These are phyloP conservation scores for Vinca major DNA, from an alignment of 305 asterid species.

Conservation along the genomic window DNA sequence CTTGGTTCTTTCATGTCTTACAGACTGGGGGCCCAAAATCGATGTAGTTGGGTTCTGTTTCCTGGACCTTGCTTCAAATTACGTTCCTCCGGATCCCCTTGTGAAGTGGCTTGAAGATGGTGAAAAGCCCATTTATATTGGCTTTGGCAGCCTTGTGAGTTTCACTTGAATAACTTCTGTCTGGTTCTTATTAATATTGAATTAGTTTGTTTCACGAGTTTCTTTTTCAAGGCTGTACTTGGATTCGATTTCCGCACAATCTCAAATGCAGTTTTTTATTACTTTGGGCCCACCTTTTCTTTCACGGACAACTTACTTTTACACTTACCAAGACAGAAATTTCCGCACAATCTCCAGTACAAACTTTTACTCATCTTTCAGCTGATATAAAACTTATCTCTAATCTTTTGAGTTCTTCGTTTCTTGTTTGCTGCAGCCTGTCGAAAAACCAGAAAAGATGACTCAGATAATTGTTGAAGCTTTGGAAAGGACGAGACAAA, in stretches of 20 bases:
- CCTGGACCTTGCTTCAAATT: conserved; percentile 81
- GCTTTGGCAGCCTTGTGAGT: conserved; percentile 96
- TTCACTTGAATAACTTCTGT: conserved; percentile 3
- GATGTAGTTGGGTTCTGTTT: conserved; percentile 96
- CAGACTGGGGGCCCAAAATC: conserved; percentile 87
- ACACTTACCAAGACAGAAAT: no score
- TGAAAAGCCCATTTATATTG: conserved; percentile 69
- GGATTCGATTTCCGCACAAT: no score
- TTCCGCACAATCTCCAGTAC: no score
- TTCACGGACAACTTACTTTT: no score
- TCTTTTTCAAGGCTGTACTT: background rate
- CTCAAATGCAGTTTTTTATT: no score
- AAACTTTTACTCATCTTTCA: no score
- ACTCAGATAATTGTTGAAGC: conserved; percentile 67
- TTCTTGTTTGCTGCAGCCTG: conserved; percentile 45
- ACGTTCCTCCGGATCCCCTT: conserved; percentile 62
- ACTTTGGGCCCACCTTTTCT: no score
- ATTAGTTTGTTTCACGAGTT: background rate
- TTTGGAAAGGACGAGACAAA: conserved; percentile 67
- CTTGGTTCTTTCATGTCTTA: conserved; percentile 14
- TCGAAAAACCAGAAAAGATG: conserved; percentile 78
- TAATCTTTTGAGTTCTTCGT: conserved; percentile 3
- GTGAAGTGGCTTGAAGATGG: conserved; percentile 69
- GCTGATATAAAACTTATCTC: background rate
- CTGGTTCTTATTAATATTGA: background rate